Percentiles rank a stretch among this genome's conserved stretches.
Conservation (phyloP, 129 eudicot species). For the Tagetes patula region DNA sequence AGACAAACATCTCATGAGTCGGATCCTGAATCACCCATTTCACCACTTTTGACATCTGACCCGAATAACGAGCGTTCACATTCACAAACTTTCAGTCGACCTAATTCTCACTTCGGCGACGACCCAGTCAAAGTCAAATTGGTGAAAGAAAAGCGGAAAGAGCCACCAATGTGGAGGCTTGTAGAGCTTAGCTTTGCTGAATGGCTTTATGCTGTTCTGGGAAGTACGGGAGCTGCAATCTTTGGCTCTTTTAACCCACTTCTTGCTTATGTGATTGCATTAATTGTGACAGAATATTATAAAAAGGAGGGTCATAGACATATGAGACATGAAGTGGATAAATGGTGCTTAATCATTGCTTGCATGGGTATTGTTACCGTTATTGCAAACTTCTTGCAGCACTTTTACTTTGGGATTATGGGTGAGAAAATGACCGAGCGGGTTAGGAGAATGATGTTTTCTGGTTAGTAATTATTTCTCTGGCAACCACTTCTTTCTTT, state of each 20-base stretch:
- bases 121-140: constrained; percentile 43
- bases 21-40: constrained; percentile 94
- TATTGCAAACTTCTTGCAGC: constrained; percentile 92
- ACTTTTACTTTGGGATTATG: constrained; percentile 96
- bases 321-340: constrained; percentile 68
- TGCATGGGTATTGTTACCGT: constrained; percentile 96
- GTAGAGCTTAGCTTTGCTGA: constrained; percentile 93
- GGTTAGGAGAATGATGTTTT: constrained; percentile 97
- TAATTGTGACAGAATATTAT: constrained; percentile 76
- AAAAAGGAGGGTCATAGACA: constrained; percentile 46
- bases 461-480: constrained; percentile 49
- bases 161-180: constrained; percentile 96
- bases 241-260: constrained; percentile 93
- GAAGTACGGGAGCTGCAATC: constrained; percentile 91
- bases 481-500: not conserved
- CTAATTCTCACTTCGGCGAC: constrained; percentile 59
- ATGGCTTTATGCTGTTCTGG: constrained; percentile 97
- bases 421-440: constrained; percentile 98
- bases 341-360: constrained; percentile 86
- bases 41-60: constrained; percentile 92
- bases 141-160: constrained; percentile 46
- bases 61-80: constrained; percentile 94
- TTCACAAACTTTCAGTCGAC: constrained; percentile 94
- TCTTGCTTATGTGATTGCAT: constrained; percentile 88
- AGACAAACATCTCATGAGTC: constrained; percentile 62